These are phyloP conservation scores for Exophiala aquamarina DNA, from an alignment of 2,329 filamentous ascomycete genomes.

Conservation along the genomic window DNA sequence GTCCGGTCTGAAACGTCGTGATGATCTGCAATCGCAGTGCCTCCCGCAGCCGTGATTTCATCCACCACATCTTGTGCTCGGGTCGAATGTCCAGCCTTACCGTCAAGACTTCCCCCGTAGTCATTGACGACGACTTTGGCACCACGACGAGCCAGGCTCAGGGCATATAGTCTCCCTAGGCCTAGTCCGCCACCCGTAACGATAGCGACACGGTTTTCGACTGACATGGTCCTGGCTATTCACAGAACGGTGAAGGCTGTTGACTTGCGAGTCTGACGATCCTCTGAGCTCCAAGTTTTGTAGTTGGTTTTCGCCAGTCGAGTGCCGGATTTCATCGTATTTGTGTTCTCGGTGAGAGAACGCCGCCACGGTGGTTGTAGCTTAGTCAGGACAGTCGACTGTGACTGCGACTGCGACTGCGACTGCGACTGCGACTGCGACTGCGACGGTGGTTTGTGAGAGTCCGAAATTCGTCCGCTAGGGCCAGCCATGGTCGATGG, in stretches of 20 bases:
- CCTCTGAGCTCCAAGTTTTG: no score
- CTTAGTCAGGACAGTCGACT: no score
- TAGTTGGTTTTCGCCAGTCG: no score
- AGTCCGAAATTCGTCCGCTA: no score
- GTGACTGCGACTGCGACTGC: no score
- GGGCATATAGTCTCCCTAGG: conserved; percentile 75
- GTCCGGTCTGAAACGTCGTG: conserved; percentile 53
- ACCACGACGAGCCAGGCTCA: conserved; percentile 85
- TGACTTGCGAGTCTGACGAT: no score
- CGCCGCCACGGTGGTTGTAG: no score
- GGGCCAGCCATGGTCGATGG: no score
- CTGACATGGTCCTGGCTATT: background rate
- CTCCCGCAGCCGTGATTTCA: conserved; percentile 70
- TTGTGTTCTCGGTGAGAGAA: no score
- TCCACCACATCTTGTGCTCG: conserved; percentile 46
- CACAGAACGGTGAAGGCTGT: background rate
- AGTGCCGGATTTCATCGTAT: no score
- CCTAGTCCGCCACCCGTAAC: conserved; percentile 83
- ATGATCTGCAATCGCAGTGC: conserved; percentile 96
- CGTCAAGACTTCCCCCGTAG: conserved; percentile 85
- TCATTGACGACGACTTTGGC: conserved; percentile 96
- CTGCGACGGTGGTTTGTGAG: no score
- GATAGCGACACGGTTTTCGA: conserved; percentile 80
- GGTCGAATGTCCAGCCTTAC: conserved; percentile 65
- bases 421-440: no score